phyloP scores from a whole-genome alignment of 1,284 basidiomycete genomes.

The Polyporus tsugae region DNA sequence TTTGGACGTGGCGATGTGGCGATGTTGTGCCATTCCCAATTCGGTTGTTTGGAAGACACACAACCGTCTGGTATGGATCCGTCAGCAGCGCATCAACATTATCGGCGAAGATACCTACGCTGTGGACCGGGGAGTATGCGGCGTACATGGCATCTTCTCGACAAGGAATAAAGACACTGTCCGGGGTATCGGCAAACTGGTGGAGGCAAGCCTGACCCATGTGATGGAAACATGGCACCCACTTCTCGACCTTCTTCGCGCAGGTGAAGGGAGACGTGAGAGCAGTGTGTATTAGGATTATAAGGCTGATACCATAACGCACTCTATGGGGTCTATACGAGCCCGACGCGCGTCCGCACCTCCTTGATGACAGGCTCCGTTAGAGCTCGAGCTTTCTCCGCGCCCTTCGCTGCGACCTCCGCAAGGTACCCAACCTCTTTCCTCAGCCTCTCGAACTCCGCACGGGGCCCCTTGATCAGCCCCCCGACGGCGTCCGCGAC shows the following conservation, averaged over 20 bases:
- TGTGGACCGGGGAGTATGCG: not conserved
- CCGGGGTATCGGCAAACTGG: not conserved
- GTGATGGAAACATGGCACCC: too few relatives aligned
- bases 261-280: not conserved
- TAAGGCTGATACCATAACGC: not conserved
- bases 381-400: slow-evolving; percentile 64
- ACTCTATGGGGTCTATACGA: slow-evolving; percentile 43
- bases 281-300: slow-evolving; percentile 11
- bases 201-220: not conserved
- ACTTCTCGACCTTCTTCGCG: too few relatives aligned
- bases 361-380: slow-evolving; percentile 73
- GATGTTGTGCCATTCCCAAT: not conserved
- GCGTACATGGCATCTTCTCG: not conserved
- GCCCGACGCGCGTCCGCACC: slow-evolving; percentile 74
- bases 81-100: not conserved
- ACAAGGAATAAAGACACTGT: too few relatives aligned
- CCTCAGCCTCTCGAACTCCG: slow-evolving; percentile 72
- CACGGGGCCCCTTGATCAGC: slow-evolving; percentile 73
- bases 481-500: slow-evolving; percentile 80
- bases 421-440: slow-evolving; percentile 70
- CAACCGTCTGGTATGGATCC: not conserved
- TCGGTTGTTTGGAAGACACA: not conserved
- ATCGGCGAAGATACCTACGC: not conserved
- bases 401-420: slow-evolving; percentile 71
- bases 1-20: not conserved